phyloP scores from a whole-genome alignment of 116 monocot genomes.

The Cymodocea nodosa region DNA sequence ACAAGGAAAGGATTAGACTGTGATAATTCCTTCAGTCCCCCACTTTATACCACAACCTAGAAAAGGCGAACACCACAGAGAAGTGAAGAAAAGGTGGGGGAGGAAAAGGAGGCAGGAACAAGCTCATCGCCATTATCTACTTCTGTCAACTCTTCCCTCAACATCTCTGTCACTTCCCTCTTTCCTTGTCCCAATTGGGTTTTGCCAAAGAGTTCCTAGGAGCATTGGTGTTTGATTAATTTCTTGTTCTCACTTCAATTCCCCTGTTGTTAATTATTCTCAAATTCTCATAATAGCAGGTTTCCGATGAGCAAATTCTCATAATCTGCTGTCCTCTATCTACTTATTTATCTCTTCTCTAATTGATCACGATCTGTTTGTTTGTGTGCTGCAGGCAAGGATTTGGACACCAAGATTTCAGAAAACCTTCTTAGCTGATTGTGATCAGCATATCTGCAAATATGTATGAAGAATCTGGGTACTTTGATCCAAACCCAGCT shows the following conservation, averaged over 20 bases:
- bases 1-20: constrained; percentile 15
- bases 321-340: too few species aligned
- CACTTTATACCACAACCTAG: neutral
- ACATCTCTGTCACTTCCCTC: neutral
- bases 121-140: neutral
- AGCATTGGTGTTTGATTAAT: too few species aligned
- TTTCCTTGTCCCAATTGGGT: neutral
- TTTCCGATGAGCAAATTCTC: too few species aligned
- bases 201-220: neutral
- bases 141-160: neutral
- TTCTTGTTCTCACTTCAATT: too few species aligned
- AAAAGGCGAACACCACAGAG: constrained; percentile 7
- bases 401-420: too few species aligned
- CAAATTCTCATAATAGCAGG: too few species aligned
- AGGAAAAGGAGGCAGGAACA: neutral
- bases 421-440: neutral
- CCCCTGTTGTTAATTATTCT: too few species aligned
- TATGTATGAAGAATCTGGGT: constrained; percentile 45
- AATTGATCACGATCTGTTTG: neutral
- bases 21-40: constrained; percentile 2
- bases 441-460: neutral
- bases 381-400: neutral
- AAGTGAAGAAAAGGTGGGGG: neutral
- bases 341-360: neutral
- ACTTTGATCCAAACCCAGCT: constrained; percentile 16